phyloP scores from a whole-genome alignment of 129 eudicot genomes.

The Flaveria trinervia region DNA sequence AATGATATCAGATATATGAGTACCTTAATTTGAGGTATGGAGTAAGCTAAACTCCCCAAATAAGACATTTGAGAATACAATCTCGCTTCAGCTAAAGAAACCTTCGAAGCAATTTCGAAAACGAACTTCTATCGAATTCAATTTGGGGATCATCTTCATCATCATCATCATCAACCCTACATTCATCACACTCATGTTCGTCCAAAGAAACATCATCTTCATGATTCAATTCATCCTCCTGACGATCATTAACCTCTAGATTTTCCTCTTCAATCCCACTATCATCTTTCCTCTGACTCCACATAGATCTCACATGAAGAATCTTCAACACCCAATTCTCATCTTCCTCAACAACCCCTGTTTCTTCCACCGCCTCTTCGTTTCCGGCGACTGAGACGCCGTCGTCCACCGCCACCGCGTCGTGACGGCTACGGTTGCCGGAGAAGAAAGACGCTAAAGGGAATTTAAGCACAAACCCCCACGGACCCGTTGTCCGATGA shows the following conservation, averaged over 20 bases:
- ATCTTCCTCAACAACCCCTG: conserved; percentile 20
- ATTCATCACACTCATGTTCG: conserved; percentile 39
- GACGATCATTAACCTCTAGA: conserved; percentile 20
- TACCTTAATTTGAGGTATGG: conserved; percentile 84
- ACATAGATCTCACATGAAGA: conserved; percentile 65
- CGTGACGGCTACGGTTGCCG: conserved; percentile 43
- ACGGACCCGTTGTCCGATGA: conserved; percentile 38
- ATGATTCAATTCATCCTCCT: conserved; percentile 26
- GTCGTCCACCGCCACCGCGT: conserved; percentile 65
- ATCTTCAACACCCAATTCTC: conserved; percentile 84
- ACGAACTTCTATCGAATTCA: conserved; percentile 60
- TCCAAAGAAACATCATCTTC: conserved; percentile 23
- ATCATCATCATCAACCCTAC: conserved; percentile 46
- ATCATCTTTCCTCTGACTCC: conserved; percentile 40
- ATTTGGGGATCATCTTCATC: conserved; percentile 40
- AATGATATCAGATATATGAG: neutral
- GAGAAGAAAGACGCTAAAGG: conserved; percentile 73
- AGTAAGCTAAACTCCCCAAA: conserved; percentile 85
- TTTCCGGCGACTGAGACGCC: conserved; percentile 53
- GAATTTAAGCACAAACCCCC: conserved; percentile 65
- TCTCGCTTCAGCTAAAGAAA: conserved; percentile 75
- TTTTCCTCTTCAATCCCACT: conserved; percentile 11
- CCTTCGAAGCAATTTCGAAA: conserved; percentile 79
- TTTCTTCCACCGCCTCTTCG: conserved; percentile 34
- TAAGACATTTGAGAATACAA: conserved; percentile 80